Evolutionary conservation across 2,329 filamentous ascomycete genomes (phyloP), one percentile per base, ranked within the genome.

Genomic region (Fusarium sp.): DNA sequence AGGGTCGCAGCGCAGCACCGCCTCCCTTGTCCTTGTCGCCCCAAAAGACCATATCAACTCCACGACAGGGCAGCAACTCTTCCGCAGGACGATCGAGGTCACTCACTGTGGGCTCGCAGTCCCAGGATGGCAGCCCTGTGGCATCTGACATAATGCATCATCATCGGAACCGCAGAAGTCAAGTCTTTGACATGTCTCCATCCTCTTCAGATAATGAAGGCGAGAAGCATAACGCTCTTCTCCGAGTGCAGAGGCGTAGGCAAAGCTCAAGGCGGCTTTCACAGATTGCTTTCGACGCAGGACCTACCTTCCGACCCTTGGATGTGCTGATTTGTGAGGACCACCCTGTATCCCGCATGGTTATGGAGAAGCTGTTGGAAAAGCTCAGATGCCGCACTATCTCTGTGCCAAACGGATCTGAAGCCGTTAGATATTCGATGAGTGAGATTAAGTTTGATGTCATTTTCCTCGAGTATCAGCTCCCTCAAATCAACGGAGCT

Each of bases 401-500:
- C 73, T 94, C 93, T 4, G 95, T 96, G 6, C 87, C 90, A 4
- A 97, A 94, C 71, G 96, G 96, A 1, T 90, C 93, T 0, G 96
- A 99, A 76, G 96, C 95, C 13, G 91, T 97, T 73, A 89, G 95
- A 22, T 97, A 96, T 79, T 94, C 96, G 27, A 92, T 97, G 84
- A 95, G 95, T 75, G 95, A 98, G 76, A 95, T 99, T 76, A 97
- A 98, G 75, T 99, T 98, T 75, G 96, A 99, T 79, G 93, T 97
- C 73, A 97, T 99, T 77, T 96, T 99, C 84, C 95, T 97, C 79
- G 96, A 99, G 79, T 97, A 94, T 82, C 96, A 95, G 77, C 83
- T 99, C 45, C 95, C 96, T 11, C 93, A 97, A 75, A 94, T 98
- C 75, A 98, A 94, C 73, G 96, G 96, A 23, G 92, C 93, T 14